Evolutionary conservation across 345 rosid genomes (phyloP), one percentile per base, ranked within the genome.

Genomic region (Boechera stricta): DNA sequence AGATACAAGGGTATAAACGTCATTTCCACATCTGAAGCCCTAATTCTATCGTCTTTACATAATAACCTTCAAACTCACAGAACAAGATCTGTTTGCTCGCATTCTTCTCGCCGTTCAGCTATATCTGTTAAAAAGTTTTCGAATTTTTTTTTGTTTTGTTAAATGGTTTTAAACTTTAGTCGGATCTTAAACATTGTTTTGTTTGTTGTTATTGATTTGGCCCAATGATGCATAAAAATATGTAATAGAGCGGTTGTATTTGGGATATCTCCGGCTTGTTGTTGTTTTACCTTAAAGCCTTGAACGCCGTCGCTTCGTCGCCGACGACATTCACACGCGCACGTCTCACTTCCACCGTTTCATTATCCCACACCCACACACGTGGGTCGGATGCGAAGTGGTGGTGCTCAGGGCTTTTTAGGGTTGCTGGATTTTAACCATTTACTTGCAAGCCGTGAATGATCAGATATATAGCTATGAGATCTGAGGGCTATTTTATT

Each of bases 381-480:
- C 58, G 28, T 42, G 15, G 61, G 75, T 62, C 42, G 71, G 75
- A 5, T 15, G 10, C 38, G 54, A 33, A 16, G 45, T 33, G 11
- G 65, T 15, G 63, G 68, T 75, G 79, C 35, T 73, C 8, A 2
- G 44, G 72, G 61, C 15, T 64, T 80, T n/a, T 31, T 73, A 42
- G 75, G 74, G 79, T 70, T 74, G 71, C 83, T 48, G 72, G 75
- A 61, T 80, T 77, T 74, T 35, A 51, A 6, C 65, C 77, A 11
- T 67, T 64, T 65, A 81, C 79, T 3, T 10, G 10, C 5, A 68
- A 51, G 33, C 85, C 78, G 64, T 67, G 72, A 11, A 79, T 84
- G 88, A 82, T 82, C 70, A 68, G 59, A 69, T 76, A 12, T 54
- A 70, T 80, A 85, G 87, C 89, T 85, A 80, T 84, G 89, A 87